These are phyloP conservation scores for Zygosaccharomyces pseudobailii DNA, from an alignment of 1,139 yeast genomes.

Conservation along the genomic window DNA sequence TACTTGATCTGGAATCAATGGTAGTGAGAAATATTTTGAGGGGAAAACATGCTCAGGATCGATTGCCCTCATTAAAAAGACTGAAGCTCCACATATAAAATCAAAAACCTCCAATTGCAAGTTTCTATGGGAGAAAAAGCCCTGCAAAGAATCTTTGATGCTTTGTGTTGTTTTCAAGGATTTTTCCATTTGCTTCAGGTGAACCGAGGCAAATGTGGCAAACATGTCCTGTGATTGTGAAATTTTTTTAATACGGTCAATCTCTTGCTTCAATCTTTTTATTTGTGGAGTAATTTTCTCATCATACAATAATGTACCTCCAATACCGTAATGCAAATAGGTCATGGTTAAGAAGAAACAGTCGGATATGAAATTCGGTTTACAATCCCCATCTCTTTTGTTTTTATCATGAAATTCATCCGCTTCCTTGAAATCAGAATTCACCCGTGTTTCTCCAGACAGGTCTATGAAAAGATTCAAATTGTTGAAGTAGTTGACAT, in stretches of 20 bases:
- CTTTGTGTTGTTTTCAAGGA: conserved; percentile 41
- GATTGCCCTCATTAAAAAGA: conserved; percentile 63
- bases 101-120: conserved; percentile 68
- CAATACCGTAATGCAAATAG: conserved; percentile 82
- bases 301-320: conserved; percentile 63
- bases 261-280: conserved; percentile 42
- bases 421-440: conserved; percentile 70
- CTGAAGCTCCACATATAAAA: conserved; percentile 68
- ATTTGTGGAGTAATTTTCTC: conserved; percentile 45
- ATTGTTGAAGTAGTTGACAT: conserved; percentile 56
- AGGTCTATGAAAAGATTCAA: conserved; percentile 51
- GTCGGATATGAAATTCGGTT: conserved; percentile 78
- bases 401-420: conserved; percentile 46
- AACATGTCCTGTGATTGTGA: conserved; percentile 29
- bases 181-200: conserved; percentile 45
- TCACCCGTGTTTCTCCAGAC: conserved; percentile 75
- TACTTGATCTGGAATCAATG: conserved; percentile 51
- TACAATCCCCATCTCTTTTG: conserved; percentile 30
- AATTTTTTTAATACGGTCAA: conserved; percentile 43
- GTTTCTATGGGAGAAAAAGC: conserved; percentile 51
- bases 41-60: conserved; percentile 73
- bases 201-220: conserved; percentile 35
- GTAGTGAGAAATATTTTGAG: conserved; percentile 48
- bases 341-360: conserved; percentile 78
- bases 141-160: conserved; percentile 50